Evolutionary conservation across 2,329 filamentous ascomycete species (phyloP).

Genomic region (Apiospora arundinis): DNA sequence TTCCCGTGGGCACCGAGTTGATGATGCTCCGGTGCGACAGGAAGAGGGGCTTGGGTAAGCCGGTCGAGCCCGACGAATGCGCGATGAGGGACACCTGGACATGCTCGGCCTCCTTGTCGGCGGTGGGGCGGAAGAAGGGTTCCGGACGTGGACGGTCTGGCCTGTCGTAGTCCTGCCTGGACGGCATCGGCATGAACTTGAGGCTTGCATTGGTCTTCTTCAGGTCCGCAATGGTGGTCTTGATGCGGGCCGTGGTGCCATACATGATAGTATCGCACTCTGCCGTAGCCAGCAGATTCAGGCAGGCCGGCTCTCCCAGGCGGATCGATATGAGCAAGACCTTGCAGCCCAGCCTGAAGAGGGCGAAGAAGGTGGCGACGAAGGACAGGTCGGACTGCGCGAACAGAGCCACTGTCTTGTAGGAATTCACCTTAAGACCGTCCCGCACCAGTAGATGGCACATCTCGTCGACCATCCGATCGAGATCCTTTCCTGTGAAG

Average conservation of each 20-base stretch:
- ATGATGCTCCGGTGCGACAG: slow-evolving; percentile 49
- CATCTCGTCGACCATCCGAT: slow-evolving; percentile 47
- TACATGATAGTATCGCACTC: slow-evolving; percentile 44
- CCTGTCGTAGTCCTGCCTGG: neutral
- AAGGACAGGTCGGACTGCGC: slow-evolving; percentile 49
- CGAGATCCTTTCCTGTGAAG: slow-evolving; percentile 48
- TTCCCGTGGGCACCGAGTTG: slow-evolving; percentile 35
- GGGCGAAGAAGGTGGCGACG: slow-evolving; percentile 49
- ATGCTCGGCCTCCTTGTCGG: slow-evolving; percentile 35
- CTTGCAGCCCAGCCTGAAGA: slow-evolving; percentile 51
- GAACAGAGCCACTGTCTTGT: slow-evolving; percentile 46
- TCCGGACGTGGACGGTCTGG: slow-evolving; percentile 22
- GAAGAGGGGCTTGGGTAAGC: slow-evolving; percentile 51
- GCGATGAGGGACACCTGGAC: slow-evolving; percentile 46
- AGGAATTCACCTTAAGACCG: slow-evolving; percentile 35
- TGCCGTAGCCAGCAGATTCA: slow-evolving; percentile 46
- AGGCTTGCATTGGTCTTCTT: slow-evolving; percentile 32
- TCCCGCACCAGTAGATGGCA: slow-evolving; percentile 40
- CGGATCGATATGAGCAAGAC: slow-evolving; percentile 51
- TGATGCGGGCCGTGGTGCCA: slow-evolving; percentile 42
- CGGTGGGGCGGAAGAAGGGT: slow-evolving; percentile 34
- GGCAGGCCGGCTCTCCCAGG: slow-evolving; percentile 46
- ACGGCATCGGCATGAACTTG: slow-evolving; percentile 24
- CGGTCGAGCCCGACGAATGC: slow-evolving; percentile 56
- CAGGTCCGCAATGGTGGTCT: slow-evolving; percentile 38